Percentiles rank a stretch among this genome's conserved stretches.
Conservation (phyloP, 495 filamentous ascomycete genomes). For the Penicillium taxi region DNA sequence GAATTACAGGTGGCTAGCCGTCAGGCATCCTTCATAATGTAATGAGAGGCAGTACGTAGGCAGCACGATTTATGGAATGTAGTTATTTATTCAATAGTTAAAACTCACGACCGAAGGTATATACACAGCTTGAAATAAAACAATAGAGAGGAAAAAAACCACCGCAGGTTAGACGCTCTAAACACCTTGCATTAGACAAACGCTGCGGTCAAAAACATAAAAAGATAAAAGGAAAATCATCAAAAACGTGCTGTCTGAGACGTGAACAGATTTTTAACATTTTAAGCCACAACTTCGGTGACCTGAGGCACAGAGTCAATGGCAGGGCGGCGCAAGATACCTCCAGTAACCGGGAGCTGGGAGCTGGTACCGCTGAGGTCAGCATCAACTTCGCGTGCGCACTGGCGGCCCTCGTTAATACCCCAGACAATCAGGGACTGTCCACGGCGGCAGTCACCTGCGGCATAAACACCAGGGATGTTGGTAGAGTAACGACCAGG, state of each 20-base stretch:
- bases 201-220: constrained; percentile 12
- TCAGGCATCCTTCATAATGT: no score
- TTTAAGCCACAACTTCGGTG: constrained; percentile 24
- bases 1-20: no score
- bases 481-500: constrained; percentile 86
- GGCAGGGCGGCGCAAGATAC: constrained; percentile 80
- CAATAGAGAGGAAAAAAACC: constrained; percentile 15
- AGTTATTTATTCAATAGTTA: no score
- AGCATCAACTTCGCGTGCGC: constrained; percentile 87
- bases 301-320: constrained; percentile 36
- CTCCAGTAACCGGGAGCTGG: constrained; percentile 82
- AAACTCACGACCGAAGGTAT: no score
- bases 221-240: no score
- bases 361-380: constrained; percentile 73
- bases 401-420: constrained; percentile 96
- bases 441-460: constrained; percentile 92
- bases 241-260: neutral
- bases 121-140: constrained; percentile 16
- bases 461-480: constrained; percentile 83
- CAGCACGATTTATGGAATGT: no score
- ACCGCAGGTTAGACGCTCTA: constrained; percentile 24
- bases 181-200: constrained; percentile 25
- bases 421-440: constrained; percentile 99
- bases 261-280: constrained; percentile 1
- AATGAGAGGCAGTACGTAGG: no score